Percentiles rank a stretch among this genome's conserved stretches.
These are phyloP conservation scores for Coniferiporia sulphurascens DNA, from an alignment of 1,284 basidiomycete species.

Conservation along the genomic window DNA sequence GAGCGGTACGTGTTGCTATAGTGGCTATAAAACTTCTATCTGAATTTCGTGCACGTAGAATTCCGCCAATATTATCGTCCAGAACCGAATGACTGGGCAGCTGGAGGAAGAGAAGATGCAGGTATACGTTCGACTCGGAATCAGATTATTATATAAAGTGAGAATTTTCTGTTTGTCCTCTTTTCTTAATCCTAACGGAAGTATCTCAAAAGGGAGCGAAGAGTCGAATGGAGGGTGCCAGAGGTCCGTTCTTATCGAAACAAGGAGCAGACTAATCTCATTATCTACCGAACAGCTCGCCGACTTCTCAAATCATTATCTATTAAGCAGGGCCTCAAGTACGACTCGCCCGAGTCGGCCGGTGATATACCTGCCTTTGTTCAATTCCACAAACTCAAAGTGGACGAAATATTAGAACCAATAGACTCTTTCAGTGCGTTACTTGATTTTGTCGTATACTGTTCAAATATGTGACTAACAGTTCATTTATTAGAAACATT, in stretches of 20 bases:
- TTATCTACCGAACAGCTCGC: constrained; percentile 42
- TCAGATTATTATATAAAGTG: constrained; percentile 87
- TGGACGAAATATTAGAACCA: constrained; percentile 80
- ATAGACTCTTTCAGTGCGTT: constrained; percentile 75
- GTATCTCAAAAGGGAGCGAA: constrained; percentile 59
- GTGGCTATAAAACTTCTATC: not conserved
- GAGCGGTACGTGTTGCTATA: constrained; percentile 58
- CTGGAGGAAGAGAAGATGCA: constrained; percentile 98
- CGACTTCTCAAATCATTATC: constrained; percentile 84
- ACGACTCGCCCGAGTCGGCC: constrained; percentile 80
- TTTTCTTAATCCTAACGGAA: constrained; percentile 4
- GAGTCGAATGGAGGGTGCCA: constrained; percentile 84
- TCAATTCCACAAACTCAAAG: constrained; percentile 83
- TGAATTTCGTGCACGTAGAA: constrained; percentile 45
- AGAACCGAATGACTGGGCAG: constrained; percentile 87
- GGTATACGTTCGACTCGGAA: constrained; percentile 90
- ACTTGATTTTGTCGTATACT: not conserved
- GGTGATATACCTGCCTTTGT: constrained; percentile 87
- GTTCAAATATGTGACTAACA: constrained; percentile 7
- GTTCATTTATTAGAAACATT: constrained; percentile 61
- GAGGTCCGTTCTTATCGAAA: constrained; percentile 48
- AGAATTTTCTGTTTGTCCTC: constrained; percentile 9
- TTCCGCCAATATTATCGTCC: constrained; percentile 94
- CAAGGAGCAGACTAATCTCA: constrained; percentile 4
- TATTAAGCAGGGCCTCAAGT: constrained; percentile 94